phyloP scores from a whole-genome alignment of 2,329 filamentous ascomycete genomes.

The Elsinoe necatrix region DNA sequence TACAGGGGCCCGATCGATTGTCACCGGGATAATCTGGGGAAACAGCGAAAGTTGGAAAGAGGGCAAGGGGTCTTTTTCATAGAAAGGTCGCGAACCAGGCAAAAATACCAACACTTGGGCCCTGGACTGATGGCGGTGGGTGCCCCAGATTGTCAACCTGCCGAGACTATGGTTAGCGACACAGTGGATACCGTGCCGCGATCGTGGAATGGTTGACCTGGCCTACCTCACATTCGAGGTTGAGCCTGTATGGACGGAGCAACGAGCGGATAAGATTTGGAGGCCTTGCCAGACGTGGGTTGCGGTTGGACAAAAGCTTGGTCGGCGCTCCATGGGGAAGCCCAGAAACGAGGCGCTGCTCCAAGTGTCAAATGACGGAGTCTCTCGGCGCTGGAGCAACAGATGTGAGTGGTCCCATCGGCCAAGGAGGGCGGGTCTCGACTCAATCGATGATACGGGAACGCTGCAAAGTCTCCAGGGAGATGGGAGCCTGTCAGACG shows the following conservation, averaged over 20 bases:
- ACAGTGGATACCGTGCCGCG: slow-evolving; percentile 1
- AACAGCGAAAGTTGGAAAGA: not conserved
- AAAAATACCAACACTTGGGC: not conserved
- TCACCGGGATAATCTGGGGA: slow-evolving; percentile 12
- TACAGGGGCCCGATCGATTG: slow-evolving; percentile 11
- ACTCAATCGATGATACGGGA: slow-evolving; percentile 7
- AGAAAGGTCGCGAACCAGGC: slow-evolving; percentile 9
- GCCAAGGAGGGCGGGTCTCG: not conserved
- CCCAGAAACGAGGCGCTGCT: slow-evolving; percentile 12
- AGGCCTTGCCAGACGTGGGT: not conserved
- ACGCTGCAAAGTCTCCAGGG: not conserved
- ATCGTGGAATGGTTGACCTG: slow-evolving; percentile 10
- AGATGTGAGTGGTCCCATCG: not conserved
- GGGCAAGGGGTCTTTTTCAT: not conserved
- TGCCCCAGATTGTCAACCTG: slow-evolving; percentile 9
- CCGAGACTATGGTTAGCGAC: slow-evolving; percentile 6
- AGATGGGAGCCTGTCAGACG: not conserved
- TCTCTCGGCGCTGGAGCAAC: not conserved
- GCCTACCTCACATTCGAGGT: not conserved
- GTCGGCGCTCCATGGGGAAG: slow-evolving; percentile 5
- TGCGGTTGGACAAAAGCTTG: slow-evolving; percentile 14
- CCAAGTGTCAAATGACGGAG: slow-evolving; percentile 13
- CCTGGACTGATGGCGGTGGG: slow-evolving; percentile 8
- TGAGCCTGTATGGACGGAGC: not conserved
- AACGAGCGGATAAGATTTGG: slow-evolving; percentile 8